Evolutionary conservation across 2,329 filamentous ascomycete species (phyloP), one percentile per base, ranked within the genome.

Genomic region (Corinectria fuckeliana): DNA sequence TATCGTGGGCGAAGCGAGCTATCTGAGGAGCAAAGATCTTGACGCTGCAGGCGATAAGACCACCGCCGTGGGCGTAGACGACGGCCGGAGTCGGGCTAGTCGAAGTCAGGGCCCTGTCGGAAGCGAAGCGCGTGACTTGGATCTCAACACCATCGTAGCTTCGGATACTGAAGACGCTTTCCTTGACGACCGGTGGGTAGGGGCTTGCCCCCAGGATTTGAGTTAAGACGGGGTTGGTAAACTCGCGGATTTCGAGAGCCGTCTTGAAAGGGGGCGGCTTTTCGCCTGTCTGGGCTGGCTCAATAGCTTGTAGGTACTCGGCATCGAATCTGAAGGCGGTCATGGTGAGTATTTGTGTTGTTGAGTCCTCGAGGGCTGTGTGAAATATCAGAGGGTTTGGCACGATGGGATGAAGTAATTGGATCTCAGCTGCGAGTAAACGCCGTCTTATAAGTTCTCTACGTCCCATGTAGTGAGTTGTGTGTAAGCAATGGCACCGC

Each of bases 61-160:
- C 79, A 14, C 80, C 79, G 28, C 78, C 78, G 56, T 82, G 80
- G 18, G 74, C 61, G 55, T 78, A 74, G 20, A 76, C 41, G 6
- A 78, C 65, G 1, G 74, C 76, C 3, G 72, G 69, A 1, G 50
- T 32, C 6, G 62, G 53, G 10, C 28, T 36, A 11, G 32, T 2
- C 7, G 55, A 50, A 2, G 47, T 28, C 0, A 34, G 23, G 21
- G 23, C 41, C 8, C 52, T 41, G 7, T 55, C 39, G 3, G 52
- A 55, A 2, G 61, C 50, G 44, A 65, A 67, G 47, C 59, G 64
- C 5, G 62, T 58, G 9, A 72, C 20, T 16, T 49, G 53, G 36
- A 71, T 48, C 2, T 55, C 36, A 9, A 52, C 38, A 14, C 57
- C 62, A 28, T 70, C 66, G 50, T 53, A 47, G 39, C 62, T 67